A percentile compares a stretch with the other conserved stretches of the same genome.
phyloP scores from a whole-genome alignment of 371 early-diverging fungal genomes.

The Nematocida sp. region DNA sequence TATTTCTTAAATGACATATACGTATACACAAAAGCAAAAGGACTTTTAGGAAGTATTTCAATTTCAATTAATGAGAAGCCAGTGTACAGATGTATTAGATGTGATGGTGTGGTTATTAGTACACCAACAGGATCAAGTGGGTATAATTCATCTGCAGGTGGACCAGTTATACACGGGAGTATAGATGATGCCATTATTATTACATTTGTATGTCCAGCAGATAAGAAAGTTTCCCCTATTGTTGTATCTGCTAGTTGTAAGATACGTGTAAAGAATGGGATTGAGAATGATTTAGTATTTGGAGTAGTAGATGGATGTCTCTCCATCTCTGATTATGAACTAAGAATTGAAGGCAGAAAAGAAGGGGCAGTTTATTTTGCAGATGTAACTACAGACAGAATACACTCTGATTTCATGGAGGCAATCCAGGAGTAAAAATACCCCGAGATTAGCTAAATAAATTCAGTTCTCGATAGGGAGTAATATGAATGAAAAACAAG shows the following conservation, averaged over 20 bases:
- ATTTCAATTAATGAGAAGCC: slow-evolving; percentile 31
- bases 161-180: slow-evolving; percentile 52
- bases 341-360: not conserved
- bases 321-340: not conserved
- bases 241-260: not conserved
- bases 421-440: slow-evolving; percentile 15
- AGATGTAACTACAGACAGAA: not conserved
- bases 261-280: not conserved
- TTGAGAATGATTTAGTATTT: not conserved
- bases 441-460: not conserved
- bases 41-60: slow-evolving; percentile 44
- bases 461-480: slow-evolving; percentile 1
- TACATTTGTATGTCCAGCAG: slow-evolving; percentile 38
- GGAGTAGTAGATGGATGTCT: slow-evolving; percentile 50
- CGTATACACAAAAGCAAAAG: slow-evolving; percentile 37
- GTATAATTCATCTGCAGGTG: slow-evolving; percentile 63
- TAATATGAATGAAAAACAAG: slow-evolving; percentile 25
- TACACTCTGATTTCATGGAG: slow-evolving; percentile 18
- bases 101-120: slow-evolving; percentile 63
- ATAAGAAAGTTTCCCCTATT: slow-evolving; percentile 36
- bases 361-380: slow-evolving; percentile 31
- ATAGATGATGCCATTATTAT: not conserved
- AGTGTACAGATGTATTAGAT: slow-evolving; percentile 34
- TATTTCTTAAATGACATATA: slow-evolving; percentile 62
- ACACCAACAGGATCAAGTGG: slow-evolving; percentile 62